A percentile compares a stretch with the other conserved stretches of the same genome.
phyloP scores from a whole-genome alignment of 2,329 filamentous ascomycete genomes.

The Alternaria tenuissima region DNA sequence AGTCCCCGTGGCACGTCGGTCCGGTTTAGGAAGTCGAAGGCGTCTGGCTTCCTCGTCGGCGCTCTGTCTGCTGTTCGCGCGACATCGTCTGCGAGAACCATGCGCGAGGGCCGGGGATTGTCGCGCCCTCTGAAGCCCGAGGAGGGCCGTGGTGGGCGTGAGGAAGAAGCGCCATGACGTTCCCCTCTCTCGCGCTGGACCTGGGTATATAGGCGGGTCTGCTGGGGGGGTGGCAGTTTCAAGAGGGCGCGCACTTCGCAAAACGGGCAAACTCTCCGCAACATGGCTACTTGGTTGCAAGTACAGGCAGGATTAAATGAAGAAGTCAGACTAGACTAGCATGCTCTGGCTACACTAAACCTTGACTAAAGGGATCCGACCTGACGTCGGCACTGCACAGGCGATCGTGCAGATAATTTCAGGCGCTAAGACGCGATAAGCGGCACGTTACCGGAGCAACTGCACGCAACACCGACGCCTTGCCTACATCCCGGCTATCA shows the following conservation, averaged over 20 bases:
- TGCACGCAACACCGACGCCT: slow-evolving; percentile 12
- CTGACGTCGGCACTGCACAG: slow-evolving; percentile 17
- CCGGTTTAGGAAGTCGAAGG: slow-evolving; percentile 46
- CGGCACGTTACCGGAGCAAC: slow-evolving; percentile 34
- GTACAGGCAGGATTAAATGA: neutral
- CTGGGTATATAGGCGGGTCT: slow-evolving; percentile 49
- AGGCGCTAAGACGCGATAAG: slow-evolving; percentile 12
- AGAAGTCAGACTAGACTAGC: neutral
- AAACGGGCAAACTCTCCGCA: slow-evolving; percentile 52
- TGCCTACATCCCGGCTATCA: slow-evolving; percentile 36
- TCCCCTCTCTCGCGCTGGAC: slow-evolving; percentile 26
- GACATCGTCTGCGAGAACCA: slow-evolving; percentile 58
- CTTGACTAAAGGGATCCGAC: slow-evolving; percentile 5
- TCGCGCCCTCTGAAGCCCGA: slow-evolving; percentile 16
- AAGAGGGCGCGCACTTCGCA: slow-evolving; percentile 49
- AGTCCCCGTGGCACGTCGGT: slow-evolving; percentile 40
- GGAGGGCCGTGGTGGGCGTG: slow-evolving; percentile 1
- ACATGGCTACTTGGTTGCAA: slow-evolving; percentile 22
- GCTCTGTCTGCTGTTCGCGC: slow-evolving; percentile 32
- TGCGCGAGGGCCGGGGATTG: slow-evolving; percentile 52
- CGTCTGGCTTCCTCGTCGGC: slow-evolving; percentile 38
- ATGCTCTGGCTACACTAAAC: slow-evolving; percentile 2
- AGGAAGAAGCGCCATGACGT: slow-evolving; percentile 11
- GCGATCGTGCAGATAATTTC: slow-evolving; percentile 10
- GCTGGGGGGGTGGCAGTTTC: slow-evolving; percentile 20